Percentiles rank a stretch among this genome's conserved stretches.
phyloP scores from a whole-genome alignment of 345 rosid genomes.

The Microcos paniculata region DNA sequence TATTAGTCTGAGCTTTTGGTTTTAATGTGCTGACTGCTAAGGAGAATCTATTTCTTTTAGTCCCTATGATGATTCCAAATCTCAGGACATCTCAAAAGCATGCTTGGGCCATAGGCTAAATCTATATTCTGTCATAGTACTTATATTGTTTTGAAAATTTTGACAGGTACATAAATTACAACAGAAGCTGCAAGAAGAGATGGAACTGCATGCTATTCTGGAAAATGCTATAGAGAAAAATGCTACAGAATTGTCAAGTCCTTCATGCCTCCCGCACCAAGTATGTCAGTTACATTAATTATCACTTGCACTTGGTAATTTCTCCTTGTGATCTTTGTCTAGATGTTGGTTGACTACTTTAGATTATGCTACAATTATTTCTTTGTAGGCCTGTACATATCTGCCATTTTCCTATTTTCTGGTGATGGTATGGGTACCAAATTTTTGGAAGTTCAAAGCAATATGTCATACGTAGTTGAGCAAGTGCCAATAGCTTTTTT shows the following conservation, averaged over 20 bases:
- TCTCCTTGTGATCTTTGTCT: background rate
- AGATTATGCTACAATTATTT: no score
- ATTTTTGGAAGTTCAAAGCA: constrained; percentile 5
- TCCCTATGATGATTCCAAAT: background rate
- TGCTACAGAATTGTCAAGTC: constrained; percentile 42
- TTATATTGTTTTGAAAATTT: constrained; percentile 12
- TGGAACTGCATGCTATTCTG: constrained; percentile 56
- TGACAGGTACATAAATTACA: constrained; percentile 68
- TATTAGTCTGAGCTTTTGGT: background rate
- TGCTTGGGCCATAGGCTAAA: background rate
- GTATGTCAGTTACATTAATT: constrained; percentile 31
- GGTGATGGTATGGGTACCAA: background rate
- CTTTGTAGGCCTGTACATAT: background rate
- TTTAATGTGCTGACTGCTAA: background rate
- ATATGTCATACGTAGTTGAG: background rate
- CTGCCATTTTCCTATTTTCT: background rate
- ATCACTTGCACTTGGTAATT: background rate
- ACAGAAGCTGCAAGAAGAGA: constrained; percentile 68
- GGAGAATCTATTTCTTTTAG: background rate
- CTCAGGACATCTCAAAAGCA: background rate
- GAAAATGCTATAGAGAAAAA: constrained; percentile 56
- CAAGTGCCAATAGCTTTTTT: background rate
- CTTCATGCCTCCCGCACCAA: constrained; percentile 55
- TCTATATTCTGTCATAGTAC: background rate
- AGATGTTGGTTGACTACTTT: background rate